Evolutionary conservation across 1,284 basidiomycete species (phyloP), one percentile per base, ranked within the genome.

Genomic region (Cerioporus squamosus): DNA sequence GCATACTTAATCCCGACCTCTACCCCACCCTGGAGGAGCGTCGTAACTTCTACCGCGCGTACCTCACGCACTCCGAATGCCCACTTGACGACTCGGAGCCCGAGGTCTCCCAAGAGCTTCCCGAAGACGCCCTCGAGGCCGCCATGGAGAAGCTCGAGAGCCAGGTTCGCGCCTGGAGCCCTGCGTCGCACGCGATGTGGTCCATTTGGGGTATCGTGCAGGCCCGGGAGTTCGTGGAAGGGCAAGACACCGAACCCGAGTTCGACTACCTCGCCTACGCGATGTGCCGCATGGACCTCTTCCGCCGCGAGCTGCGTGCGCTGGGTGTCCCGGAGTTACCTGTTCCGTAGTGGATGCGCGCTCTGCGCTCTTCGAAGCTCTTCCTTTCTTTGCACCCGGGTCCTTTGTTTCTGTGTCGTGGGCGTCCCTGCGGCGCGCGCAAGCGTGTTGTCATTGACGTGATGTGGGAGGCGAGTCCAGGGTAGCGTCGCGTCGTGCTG

Each of bases 151-250:
- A 72, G 59, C 76, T 97, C 44, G 94, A 96, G 62, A 75, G 81
- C 38, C 91, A 95, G 72, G 91, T 96, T 42, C 80, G 77, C 42
- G 79, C 86, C 6, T 98, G 95, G 95, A 90, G 89, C 66, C 91
- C 95, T 15, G 89, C 92, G 5, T 90, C 90, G 24, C 93, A 95
- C 68, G 93, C 85, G 7, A 88, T 91, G 83, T 98, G 95, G 94
- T 85, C 89, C 8, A 77, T 97, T 33, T 98, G 95, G 95, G 94
- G 93, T 3, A 79, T 97, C 59, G 86, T 97, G 10, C 94, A 96
- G 73, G 94, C 93, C 2, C 86, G 87, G 64, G 94, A 95, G 67
- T 86, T 91, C 68, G 69, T 96, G 14, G 84, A 87, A 66, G 81
- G 74, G n/a, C 75, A 81, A 43, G 79, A 82, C 22, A 71, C 71